A percentile compares a stretch with the other conserved stretches of the same genome.
Conservation (phyloP, 306 rosid species). For the Prunus campanulata region DNA sequence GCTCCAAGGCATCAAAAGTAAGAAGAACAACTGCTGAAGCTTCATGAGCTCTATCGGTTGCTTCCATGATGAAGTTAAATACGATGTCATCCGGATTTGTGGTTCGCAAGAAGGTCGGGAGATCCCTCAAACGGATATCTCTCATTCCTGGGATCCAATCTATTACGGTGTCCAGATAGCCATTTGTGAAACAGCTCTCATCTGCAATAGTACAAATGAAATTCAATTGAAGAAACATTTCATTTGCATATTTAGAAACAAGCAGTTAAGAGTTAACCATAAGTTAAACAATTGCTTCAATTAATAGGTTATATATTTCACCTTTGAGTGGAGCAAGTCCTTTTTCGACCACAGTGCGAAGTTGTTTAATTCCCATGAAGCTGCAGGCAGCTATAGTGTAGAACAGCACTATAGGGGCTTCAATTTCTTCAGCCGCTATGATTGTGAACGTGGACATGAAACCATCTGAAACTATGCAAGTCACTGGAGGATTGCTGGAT, state of each 20-base stretch:
- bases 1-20: not conserved
- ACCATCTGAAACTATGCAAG: constrained; percentile 14
- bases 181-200: constrained; percentile 12
- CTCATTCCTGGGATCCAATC: constrained; percentile 8
- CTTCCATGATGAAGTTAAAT: not conserved
- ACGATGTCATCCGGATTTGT: not conserved
- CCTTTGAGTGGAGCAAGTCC: constrained; percentile 28
- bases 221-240: not conserved
- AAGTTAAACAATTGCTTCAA: not conserved
- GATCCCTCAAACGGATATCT: not conserved
- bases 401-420: not conserved
- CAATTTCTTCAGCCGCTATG: constrained; percentile 4
- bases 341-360: not conserved
- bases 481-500: not conserved
- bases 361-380: not conserved
- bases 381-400: constrained; percentile 1
- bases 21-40: not conserved
- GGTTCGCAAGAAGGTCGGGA: not conserved
- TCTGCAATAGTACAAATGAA: not conserved
- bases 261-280: not conserved
- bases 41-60: not conserved
- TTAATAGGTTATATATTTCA: not conserved
- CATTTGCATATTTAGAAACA: not conserved
- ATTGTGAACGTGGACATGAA: not conserved
- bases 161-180: not conserved